Percentiles rank a stretch among this genome's conserved stretches.
Conservation (phyloP, 2,329 filamentous ascomycete genomes). For the Fusarium chuoi region DNA sequence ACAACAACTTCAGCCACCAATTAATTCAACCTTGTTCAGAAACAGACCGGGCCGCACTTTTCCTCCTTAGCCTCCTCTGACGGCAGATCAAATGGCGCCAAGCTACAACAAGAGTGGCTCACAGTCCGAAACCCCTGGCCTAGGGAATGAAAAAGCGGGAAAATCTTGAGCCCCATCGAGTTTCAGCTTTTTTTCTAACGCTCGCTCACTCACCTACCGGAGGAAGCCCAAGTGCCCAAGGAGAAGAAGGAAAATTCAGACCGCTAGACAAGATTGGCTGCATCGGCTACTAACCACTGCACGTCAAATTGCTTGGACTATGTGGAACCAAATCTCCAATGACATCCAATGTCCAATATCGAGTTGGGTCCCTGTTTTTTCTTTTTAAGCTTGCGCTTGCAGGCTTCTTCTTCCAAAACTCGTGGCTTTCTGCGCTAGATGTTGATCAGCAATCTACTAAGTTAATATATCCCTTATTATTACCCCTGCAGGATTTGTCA, state of each 20-base stretch:
- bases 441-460: slow-evolving; percentile 6
- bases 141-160: slow-evolving; percentile 5
- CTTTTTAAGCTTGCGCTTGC: slow-evolving; percentile 36
- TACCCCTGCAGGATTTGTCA: slow-evolving; percentile 31
- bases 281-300: slow-evolving; percentile 32
- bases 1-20: slow-evolving; percentile 13
- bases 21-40: slow-evolving; percentile 13
- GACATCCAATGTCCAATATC: background rate
- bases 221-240: background rate
- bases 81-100: slow-evolving; percentile 30
- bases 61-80: slow-evolving; percentile 23
- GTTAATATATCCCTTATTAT: background rate
- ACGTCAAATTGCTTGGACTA: slow-evolving; percentile 40
- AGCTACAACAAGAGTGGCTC: slow-evolving; percentile 28
- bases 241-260: background rate
- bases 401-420: slow-evolving; percentile 2
- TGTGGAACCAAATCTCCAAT: slow-evolving; percentile 8
- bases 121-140: slow-evolving; percentile 22
- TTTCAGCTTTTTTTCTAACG: slow-evolving; percentile 35
- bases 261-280: slow-evolving; percentile 20
- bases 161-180: slow-evolving; percentile 21
- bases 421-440: slow-evolving; percentile 15
- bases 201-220: slow-evolving; percentile 5
- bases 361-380: slow-evolving; percentile 32
- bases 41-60: slow-evolving; percentile 13